Percentiles rank a stretch among this genome's conserved stretches.
Evolutionary conservation across 1,139 yeast genomes (phyloP).

Genomic region (Yamadazyma blattariae): DNA sequence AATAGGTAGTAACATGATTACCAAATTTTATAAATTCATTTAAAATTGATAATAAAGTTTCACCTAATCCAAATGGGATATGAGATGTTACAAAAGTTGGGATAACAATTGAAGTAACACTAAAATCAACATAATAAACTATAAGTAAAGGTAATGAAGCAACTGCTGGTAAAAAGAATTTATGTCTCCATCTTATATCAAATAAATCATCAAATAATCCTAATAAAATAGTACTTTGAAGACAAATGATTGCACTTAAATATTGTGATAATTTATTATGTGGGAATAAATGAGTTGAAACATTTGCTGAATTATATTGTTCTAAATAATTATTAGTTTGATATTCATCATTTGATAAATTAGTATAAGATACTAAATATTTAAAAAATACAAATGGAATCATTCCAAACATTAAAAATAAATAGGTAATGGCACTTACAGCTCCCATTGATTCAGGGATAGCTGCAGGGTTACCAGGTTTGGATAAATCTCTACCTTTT

Average conservation of each 20-base stretch:
- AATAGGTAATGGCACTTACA: conserved; percentile 75
- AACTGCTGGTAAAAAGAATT: conserved; percentile 90
- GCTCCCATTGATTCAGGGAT: conserved; percentile 93
- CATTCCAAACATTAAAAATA: conserved; percentile 77
- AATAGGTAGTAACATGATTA: conserved; percentile 30
- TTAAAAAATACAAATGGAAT: conserved; percentile 89
- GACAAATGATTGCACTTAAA: conserved; percentile 76
- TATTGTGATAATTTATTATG: conserved; percentile 84
- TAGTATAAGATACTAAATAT: conserved; percentile 56
- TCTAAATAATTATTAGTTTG: conserved; percentile 31
- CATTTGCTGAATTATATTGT: conserved; percentile 33
- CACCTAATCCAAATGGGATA: conserved; percentile 27
- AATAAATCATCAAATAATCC: conserved; percentile 94
- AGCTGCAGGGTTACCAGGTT: conserved; percentile 48
- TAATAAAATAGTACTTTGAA: conserved; percentile 78
- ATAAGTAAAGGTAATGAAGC: conserved; percentile 89
- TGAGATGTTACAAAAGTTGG: conserved; percentile 61
- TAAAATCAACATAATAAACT: conserved; percentile 91
- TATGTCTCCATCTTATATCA: conserved; percentile 96
- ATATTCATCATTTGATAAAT: conserved; percentile 33
- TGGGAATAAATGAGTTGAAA: conserved; percentile 54
- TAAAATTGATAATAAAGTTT: conserved; percentile 16
- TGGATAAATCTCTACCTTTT: conserved; percentile 79
- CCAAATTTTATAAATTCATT: conserved; percentile 25
- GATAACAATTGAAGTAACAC: conserved; percentile 84